phyloP scores from a whole-genome alignment of 169 alveolate species.

The Perkinsus marinus region DNA sequence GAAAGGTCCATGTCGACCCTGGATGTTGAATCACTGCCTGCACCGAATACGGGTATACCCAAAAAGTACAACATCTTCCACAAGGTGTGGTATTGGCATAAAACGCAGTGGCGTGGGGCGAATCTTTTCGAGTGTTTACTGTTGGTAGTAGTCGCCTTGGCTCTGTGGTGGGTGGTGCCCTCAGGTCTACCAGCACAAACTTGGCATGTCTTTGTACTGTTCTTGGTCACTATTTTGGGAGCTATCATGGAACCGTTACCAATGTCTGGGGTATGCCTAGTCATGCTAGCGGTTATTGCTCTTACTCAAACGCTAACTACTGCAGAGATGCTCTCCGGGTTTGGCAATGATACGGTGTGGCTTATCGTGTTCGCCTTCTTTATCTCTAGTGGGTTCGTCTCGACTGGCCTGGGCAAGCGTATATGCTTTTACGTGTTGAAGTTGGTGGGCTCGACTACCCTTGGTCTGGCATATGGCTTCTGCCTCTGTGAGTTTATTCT shows the following conservation, averaged over 20 bases:
- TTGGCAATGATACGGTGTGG: not conserved
- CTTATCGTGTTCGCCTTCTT: conserved; percentile 1
- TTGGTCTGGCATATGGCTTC: not conserved
- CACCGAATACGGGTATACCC: not conserved
- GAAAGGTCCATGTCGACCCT: not conserved
- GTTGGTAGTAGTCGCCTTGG: not conserved
- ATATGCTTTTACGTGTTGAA: not conserved
- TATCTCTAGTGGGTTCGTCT: not conserved
- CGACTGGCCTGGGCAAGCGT: conserved; percentile 1
- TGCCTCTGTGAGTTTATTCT: not conserved
- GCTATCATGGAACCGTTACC: not conserved
- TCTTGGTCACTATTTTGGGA: not conserved
- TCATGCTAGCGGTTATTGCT: not conserved
- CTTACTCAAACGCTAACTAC: not conserved
- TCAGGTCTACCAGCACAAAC: not conserved
- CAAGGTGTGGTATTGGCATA: not conserved
- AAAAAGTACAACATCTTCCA: not conserved
- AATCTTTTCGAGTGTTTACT: not conserved
- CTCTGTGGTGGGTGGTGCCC: not conserved
- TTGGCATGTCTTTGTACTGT: not conserved
- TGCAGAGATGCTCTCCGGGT: not conserved
- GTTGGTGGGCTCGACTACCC: not conserved
- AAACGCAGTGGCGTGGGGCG: not conserved
- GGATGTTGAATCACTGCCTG: not conserved
- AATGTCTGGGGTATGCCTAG: not conserved